Evolutionary conservation across 2,329 filamentous ascomycete genomes (phyloP), one percentile per base, ranked within the genome.

Genomic region (Fusarium globosum): DNA sequence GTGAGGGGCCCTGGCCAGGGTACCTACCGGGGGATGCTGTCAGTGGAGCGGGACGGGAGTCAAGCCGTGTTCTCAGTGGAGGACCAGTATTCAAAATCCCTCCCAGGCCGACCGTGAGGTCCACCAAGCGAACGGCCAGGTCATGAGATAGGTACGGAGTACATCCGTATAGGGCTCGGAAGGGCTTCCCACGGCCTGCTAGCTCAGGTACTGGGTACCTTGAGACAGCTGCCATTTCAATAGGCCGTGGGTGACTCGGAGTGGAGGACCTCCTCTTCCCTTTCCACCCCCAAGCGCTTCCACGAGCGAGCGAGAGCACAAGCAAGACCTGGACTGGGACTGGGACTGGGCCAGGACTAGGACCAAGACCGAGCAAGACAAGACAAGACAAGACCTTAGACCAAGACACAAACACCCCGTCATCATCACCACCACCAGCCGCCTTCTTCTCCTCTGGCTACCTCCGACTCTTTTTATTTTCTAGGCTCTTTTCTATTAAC

Each of bases 251-350:
- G 55, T 38, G 30, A 55, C 51, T 48, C 21, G 43, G 59, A 45
- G 67, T 69, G 55, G 72, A 74, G 72, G 64, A 75, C 69, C 72
- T 75, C 72, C 72, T 74, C 71, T 65, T 71, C 67, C 63, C 65
- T 72, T 69, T 61, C 68, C 71, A 68, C 59, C 60, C 68, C 62
- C 67, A 65, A 70, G 72, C 72, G 72, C 72, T 73, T 73, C 72
- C 61, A 59, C 43, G 43, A 67, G 58, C 69, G 35, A 65, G 55
- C 69, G 28, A 69, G 55, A 58, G 45, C 60, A 64, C 42, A 62
- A 59, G 53, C 61, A 68, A 64, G 64, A 57, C 63, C 51, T 55
- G 20, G 53, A 56, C 30, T 46, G 45, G 20, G 30, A 35, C 56
- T 48, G 45, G 41, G 35, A 53, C 68, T 23, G 52, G 49, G 16